Base-by-base conservation (phyloP, 257 asterid genomes). In the Penstemon eatonii region DNA sequence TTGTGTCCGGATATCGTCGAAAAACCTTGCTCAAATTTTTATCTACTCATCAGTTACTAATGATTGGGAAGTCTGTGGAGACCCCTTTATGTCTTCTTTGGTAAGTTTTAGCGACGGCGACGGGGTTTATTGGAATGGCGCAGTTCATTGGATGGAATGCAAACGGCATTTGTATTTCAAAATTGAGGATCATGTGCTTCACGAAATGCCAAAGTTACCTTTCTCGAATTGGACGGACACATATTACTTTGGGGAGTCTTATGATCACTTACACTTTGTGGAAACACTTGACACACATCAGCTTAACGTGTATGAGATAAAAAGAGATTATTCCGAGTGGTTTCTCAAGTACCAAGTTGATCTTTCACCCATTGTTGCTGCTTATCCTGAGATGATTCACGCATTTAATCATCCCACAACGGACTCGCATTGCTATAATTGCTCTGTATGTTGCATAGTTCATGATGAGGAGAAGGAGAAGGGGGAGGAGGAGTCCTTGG, bases 241-340 rank as follows among this genome's bases (percentile, higher is more conserved):
- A 3, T 38, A 15, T 47, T 73, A 69, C 54, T 70, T 73, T 2
- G 75, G 79, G 3, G 80, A 70, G 52, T 76, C 85, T 4, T 50
- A 60, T 37, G 77, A 42, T 12, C 78, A 74, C 62, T 33, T 77
- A 12, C 74, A 73, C 18, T 56, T 50, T 8, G 68, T 74, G 47
- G 56, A 63, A 5, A 40, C 10, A 3, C n/a, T 7, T 0, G 41
- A 11, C 64, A 0, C 9, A 6, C 0, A 3, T 57, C 46, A 52
- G 47, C 68, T 77, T 38, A 41, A 58, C 46, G 63, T 67, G 3
- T 75, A 75, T 50, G 78, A 79, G 65, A 56, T 74, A 78, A 63
- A 39, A 50, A 71, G 46, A 25, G 80, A 71, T 38, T 66, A 70
- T 11, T 70, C 77, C 0, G 83, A 38, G 7, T 74, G 77, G 83